Percentiles rank a stretch among this genome's conserved stretches.
Evolutionary conservation across 768 basidiomycete species (phyloP).

Genomic region (Mycena pura): DNA sequence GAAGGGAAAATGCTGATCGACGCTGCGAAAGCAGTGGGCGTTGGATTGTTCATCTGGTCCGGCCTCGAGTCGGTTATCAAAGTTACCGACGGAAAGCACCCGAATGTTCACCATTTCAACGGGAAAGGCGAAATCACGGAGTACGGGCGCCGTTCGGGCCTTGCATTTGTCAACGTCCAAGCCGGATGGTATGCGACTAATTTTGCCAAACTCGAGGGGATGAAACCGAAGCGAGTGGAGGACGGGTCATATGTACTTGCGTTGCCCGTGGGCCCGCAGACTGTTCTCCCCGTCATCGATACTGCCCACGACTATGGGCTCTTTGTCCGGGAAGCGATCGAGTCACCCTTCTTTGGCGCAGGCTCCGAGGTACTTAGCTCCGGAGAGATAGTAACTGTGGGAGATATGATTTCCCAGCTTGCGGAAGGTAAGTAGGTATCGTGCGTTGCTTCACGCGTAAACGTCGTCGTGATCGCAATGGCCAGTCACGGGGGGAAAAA

Average conservation of each 20-base stretch:
- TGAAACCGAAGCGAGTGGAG: constrained; percentile 3
- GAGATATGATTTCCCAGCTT: constrained; percentile 12
- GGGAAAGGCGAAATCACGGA: constrained; percentile 19
- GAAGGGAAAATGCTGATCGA: constrained; percentile 24
- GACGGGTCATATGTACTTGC: constrained; percentile 15
- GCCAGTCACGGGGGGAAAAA: constrained; percentile 18
- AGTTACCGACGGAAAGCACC: constrained; percentile 15
- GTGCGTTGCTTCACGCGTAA: too few relatives aligned
- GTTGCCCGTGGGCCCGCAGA: constrained; percentile 18
- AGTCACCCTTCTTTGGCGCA: constrained; percentile 16
- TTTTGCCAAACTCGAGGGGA: constrained; percentile 3
- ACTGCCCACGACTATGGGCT: constrained; percentile 20
- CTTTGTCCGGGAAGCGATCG: constrained; percentile 19
- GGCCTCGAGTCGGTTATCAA: constrained; percentile 16
- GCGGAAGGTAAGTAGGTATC: constrained; percentile 1
- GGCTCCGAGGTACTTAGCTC: constrained; percentile 14
- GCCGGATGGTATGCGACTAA: constrained; percentile 23
- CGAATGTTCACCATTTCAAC: constrained; percentile 24
- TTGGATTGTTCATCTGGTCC: constrained; percentile 21
- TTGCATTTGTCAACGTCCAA: constrained; percentile 19
- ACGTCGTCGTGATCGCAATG: not conserved
- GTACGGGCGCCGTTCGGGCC: constrained; percentile 7
- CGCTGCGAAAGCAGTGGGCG: constrained; percentile 8
- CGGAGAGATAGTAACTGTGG: constrained; percentile 12
- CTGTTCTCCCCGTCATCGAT: constrained; percentile 19